Base-by-base conservation (phyloP, 331 rosid species). In the Saraca asoca region DNA sequence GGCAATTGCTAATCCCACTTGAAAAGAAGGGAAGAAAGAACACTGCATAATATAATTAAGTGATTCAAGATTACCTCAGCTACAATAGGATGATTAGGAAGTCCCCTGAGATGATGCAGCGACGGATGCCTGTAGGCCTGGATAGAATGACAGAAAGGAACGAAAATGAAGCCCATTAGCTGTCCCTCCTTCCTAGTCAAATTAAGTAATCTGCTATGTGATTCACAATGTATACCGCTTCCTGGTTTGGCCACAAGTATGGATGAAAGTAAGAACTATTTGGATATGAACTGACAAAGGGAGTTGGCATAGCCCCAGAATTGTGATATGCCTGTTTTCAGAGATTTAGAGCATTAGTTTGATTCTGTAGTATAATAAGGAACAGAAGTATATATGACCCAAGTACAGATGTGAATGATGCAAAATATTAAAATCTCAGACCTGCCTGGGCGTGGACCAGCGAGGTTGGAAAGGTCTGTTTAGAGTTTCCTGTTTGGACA, bases 391-490 rank as follows among this genome's bases (percentile, higher is more conserved):
- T 12, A 19, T 4, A 56, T 13, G 18, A 31, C 10, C 43, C 42
- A 56, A 24, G 20, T 7, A 51, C 37, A 10, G 0, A 2, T 14
- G 33, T 18, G n/a, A 12, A 65, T 46, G 35, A 56, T 49, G 62
- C 50, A 34, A 16, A 37, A 52, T 43, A 69, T 46, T 51, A 16
- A 37, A 56, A 13, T 44, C 33, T 66, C 17, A 64, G n/a, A 81
- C 84, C 86, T 76, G 80, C 59, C 53, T 64, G 56, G 68, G 17
- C 59, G 72, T 16, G 53, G 76, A 5, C 80, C 81, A 71, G 59
- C 17, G 57, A 13, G 63, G 55, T 56, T n/a, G 34, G 54, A 61
- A 44, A 52, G 59, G 61, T 11, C 50, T 44, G 63, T 51, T 67
- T 33, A 33, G 50, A 54, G 64, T 51, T 70, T 66, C 82, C 82